These are phyloP conservation scores for Acanthamoeba sp. DNA, from an alignment of 208 protist species.

Conservation along the genomic window DNA sequence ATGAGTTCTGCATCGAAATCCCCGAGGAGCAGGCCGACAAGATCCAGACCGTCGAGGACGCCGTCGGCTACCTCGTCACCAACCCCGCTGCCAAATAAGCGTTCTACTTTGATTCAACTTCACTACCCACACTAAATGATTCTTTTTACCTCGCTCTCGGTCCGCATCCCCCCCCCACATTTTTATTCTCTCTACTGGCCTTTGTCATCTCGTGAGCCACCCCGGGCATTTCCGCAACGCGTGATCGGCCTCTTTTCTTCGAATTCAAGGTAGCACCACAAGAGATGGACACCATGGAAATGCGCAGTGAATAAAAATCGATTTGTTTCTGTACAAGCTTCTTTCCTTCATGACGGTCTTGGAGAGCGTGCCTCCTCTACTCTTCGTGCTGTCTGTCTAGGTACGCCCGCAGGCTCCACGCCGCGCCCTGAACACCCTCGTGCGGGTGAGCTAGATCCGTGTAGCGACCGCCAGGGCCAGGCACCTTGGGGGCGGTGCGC, in stretches of 20 bases:
- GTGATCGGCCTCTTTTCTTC: too few species aligned
- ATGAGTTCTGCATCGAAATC: conserved; percentile 97
- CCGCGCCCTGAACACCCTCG: background rate
- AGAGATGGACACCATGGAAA: too few species aligned
- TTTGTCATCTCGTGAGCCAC: background rate
- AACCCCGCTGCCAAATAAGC: conserved; percentile 96
- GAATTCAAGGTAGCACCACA: too few species aligned
- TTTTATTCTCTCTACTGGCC: background rate
- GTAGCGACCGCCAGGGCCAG: too few species aligned
- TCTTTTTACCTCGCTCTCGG: background rate
- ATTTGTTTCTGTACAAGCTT: too few species aligned
- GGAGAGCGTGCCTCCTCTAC: too few species aligned
- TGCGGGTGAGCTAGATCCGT: too few species aligned
- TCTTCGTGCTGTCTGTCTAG: background rate
- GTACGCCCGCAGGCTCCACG: background rate
- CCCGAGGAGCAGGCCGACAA: conserved; percentile 97
- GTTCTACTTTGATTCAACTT: too few species aligned
- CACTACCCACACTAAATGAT: too few species aligned
- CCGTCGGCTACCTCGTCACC: conserved; percentile 95
- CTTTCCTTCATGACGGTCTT: too few species aligned
- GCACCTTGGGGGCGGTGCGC: background rate
- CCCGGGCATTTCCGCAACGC: too few species aligned
- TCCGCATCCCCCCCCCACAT: background rate
- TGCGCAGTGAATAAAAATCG: too few species aligned
- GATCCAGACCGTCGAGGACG: conserved; percentile 95